Conservation (phyloP, 768 basidiomycete species). For the Fomitopsis serialis region DNA sequence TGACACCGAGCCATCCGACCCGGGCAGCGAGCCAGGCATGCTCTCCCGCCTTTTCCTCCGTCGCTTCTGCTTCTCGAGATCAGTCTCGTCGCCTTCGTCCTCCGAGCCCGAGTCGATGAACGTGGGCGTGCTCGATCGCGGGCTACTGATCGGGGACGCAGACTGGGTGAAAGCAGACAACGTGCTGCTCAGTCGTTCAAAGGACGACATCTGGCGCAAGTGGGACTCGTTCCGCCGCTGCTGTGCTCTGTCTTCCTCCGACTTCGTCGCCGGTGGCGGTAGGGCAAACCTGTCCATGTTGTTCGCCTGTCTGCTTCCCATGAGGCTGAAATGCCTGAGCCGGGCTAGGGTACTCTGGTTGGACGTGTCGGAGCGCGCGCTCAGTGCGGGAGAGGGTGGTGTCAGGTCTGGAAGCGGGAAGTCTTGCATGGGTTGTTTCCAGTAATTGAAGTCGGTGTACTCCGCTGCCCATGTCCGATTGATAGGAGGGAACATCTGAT, state of each 20-base stretch:
- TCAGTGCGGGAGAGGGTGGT: slow-evolving; percentile 90
- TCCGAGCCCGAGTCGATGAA: slow-evolving; percentile 45
- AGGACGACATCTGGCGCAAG: slow-evolving; percentile 69
- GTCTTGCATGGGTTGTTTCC: slow-evolving; percentile 79
- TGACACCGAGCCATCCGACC: slow-evolving; percentile 21
- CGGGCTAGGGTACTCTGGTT: slow-evolving; percentile 68
- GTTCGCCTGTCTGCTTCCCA: slow-evolving; percentile 38
- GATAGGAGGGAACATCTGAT: slow-evolving; percentile 98
- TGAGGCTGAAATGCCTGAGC: slow-evolving; percentile 74
- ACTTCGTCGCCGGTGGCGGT: slow-evolving; percentile 24
- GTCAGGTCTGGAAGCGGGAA: slow-evolving; percentile 73
- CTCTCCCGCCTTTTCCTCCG: slow-evolving; percentile 69
- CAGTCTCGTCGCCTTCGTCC: slow-evolving; percentile 33
- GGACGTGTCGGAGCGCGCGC: slow-evolving; percentile 87
- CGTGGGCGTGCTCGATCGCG: slow-evolving; percentile 47
- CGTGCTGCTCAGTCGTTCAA: slow-evolving; percentile 63
- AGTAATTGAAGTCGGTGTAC: slow-evolving; percentile 96
- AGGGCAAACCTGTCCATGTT: slow-evolving; percentile 23
- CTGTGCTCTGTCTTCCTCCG: slow-evolving; percentile 6
- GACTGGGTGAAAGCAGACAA: slow-evolving; percentile 44
- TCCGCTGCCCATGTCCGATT: slow-evolving; percentile 84
- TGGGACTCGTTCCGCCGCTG: slow-evolving; percentile 27
- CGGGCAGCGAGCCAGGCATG: slow-evolving; percentile 77
- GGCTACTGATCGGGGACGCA: slow-evolving; percentile 38
- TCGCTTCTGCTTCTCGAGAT: slow-evolving; percentile 33